phyloP scores from a whole-genome alignment of 345 rosid genomes.

The Litchi chinensis region DNA sequence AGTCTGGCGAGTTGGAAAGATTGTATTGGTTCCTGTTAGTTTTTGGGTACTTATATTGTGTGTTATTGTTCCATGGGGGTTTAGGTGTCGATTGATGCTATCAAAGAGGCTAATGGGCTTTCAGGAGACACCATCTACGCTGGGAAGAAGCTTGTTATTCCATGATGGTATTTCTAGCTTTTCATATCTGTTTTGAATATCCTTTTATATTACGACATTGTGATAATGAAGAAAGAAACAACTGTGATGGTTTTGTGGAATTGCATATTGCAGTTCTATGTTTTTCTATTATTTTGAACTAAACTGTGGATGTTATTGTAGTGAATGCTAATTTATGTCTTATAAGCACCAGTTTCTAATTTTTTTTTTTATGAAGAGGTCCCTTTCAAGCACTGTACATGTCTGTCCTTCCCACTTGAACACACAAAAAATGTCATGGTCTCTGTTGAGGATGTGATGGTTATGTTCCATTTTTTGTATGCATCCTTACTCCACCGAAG shows the following conservation, averaged over 20 bases:
- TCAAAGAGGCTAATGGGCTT: constrained; percentile 43
- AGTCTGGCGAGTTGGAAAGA: no score
- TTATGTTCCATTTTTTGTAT: background rate
- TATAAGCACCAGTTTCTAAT: background rate
- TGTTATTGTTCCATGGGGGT: background rate
- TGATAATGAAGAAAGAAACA: background rate
- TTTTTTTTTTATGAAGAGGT: background rate
- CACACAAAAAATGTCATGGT: background rate
- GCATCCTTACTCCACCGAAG: background rate
- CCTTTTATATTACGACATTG: background rate
- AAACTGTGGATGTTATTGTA: background rate
- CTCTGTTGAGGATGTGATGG: background rate
- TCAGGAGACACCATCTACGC: constrained; percentile 38
- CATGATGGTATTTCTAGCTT: constrained; percentile 21
- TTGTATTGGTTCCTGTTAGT: background rate
- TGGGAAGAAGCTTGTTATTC: constrained; percentile 43
- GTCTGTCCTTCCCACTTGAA: background rate
- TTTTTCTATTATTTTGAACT: background rate
- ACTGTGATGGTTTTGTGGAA: background rate
- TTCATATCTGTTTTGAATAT: background rate
- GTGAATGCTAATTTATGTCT: background rate
- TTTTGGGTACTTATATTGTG: background rate
- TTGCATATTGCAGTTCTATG: background rate
- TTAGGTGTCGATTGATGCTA: constrained; percentile 39
- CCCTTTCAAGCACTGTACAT: background rate